Evolutionary conservation across 768 basidiomycete species (phyloP).

Genomic region (Boletus sp.): DNA sequence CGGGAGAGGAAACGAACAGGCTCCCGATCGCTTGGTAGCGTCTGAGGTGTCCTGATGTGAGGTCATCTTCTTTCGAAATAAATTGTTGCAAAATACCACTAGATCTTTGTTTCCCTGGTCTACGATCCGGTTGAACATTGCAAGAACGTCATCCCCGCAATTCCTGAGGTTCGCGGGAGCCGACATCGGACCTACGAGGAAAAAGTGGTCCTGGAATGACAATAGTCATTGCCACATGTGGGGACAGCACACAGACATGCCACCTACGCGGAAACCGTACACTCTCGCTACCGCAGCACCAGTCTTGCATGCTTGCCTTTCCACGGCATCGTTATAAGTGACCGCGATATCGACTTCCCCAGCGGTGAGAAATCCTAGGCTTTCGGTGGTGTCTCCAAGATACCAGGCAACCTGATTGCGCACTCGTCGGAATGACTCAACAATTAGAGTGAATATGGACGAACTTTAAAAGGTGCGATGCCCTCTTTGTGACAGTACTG

Average conservation of each 20-base stretch:
- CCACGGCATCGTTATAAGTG: slow-evolving; percentile 53
- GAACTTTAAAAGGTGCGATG: slow-evolving; percentile 28
- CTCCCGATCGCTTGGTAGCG: slow-evolving; percentile 29
- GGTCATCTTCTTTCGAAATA: not conserved
- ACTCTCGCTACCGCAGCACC: slow-evolving; percentile 32
- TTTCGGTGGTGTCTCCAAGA: slow-evolving; percentile 54
- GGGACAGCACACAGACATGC: not conserved
- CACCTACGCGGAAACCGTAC: slow-evolving; percentile 46
- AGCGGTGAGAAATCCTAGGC: slow-evolving; percentile 39
- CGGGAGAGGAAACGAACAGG: slow-evolving; percentile 52
- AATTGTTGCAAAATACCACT: slow-evolving; percentile 27
- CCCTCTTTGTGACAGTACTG: slow-evolving; percentile 15
- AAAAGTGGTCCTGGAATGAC: slow-evolving; percentile 44
- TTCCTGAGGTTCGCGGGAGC: slow-evolving; percentile 45
- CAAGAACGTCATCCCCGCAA: slow-evolving; percentile 27
- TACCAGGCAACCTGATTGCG: slow-evolving; percentile 49
- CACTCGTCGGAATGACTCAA: not conserved
- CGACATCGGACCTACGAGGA: slow-evolving; percentile 44
- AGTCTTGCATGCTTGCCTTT: slow-evolving; percentile 33
- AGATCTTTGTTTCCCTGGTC: slow-evolving; percentile 41
- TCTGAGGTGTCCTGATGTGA: slow-evolving; percentile 12
- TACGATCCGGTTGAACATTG: slow-evolving; percentile 49
- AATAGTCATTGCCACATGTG: not conserved
- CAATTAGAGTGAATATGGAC: slow-evolving; percentile 28
- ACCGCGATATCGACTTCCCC: slow-evolving; percentile 48